Base-by-base conservation (phyloP, 768 basidiomycete species). In the Sutorius australiensis region DNA sequence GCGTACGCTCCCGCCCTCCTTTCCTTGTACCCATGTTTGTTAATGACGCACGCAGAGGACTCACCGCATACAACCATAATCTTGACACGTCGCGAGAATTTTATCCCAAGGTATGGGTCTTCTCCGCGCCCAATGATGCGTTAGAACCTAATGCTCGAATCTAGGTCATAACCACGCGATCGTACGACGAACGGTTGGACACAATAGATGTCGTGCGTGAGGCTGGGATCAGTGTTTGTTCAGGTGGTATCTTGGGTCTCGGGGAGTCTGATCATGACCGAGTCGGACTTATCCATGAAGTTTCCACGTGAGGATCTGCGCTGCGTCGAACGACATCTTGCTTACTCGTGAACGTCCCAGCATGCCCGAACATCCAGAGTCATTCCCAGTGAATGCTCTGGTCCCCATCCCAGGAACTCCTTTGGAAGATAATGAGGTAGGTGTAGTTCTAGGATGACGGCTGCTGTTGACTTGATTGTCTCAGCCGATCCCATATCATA, bases 61-160 rank as follows among this genome's bases (percentile, higher is more conserved):
- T 98, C 63, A 97, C 94, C 42, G 95, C 95, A 2, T 98, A 98
- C 73, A 99, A 99, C 68, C 95, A 99, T 70, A 99, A 99, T 71
- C 82, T 99, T 50, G 95, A 99, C 71, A 99, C 95, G 0, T 98
- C 95, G 31, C 81, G 95, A 56, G 95, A 98, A 72, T 94, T 87
- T 72, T 98, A 98, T 68, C 95, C 95, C 17, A 77, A 89, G 75
- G 93, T 90, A 60, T 41, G 75, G 42, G 5, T n/a, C 9, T 27
- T 38, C 17, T 10, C 31, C 50, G 44, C 6, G 28, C 55, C 32
- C 45, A 28, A 44, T 30, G 32, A 44, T 45, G 32, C 12, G 27
- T 21, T 14, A 19, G 52, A 31, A 24, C 40, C 30, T 50, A 43
- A 53, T 14, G 16, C 19, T 56, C 55, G 34, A 17, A 40, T 60